Evolutionary conservation across 495 filamentous ascomycete species (phyloP), one percentile per base, ranked within the genome.

Genomic region (Aspergillus avenaceus): DNA sequence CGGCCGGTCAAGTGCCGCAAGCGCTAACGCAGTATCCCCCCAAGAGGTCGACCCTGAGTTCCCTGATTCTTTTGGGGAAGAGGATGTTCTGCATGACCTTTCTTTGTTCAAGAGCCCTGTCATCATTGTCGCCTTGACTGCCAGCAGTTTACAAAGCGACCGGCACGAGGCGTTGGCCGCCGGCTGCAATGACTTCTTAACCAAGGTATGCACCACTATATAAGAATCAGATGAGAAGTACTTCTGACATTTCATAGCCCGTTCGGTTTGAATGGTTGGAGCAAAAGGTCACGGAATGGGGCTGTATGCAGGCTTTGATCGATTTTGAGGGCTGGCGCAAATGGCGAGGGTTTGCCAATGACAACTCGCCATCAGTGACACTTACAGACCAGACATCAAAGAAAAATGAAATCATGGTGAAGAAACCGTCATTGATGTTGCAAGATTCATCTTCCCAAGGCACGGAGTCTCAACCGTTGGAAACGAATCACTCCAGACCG

Each of bases 221-320:
- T 22, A 41, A 26, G 5, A 24, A 24, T 36, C 41, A 37, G 41
- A n/a, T 40, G 14, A 8, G 36, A 42, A 49, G 61, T 41, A 47
- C 46, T n/a, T n/a, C n/a, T 55, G 32, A 26, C 34, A 56, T 43
- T 18, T 24, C 7, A 0, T 50, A 96, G 90, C 93, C 93, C 19
- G 91, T 98, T 45, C 95, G 92, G 56, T 97, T 97, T 61, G 91
- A 95, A 50, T 98, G 93, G 93, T 79, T 98, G 12, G 87, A 95
- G 60, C 83, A 92, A 32, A 98, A 98, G 64, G 90, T 97, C 32
- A 96, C 92, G 64, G 93, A 98, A 80, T 98, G 93, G 93, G 93
- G 93, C 54, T 98, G 93, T 72, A 97, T 98, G 77, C 93, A 97
- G 75, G 95, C 95, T 16, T 74, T 98, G 45, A 98, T 98, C 67